A percentile compares a stretch with the other conserved stretches of the same genome.
Conservation (phyloP, 1,284 basidiomycete genomes). For the Leccinum solheimii region DNA sequence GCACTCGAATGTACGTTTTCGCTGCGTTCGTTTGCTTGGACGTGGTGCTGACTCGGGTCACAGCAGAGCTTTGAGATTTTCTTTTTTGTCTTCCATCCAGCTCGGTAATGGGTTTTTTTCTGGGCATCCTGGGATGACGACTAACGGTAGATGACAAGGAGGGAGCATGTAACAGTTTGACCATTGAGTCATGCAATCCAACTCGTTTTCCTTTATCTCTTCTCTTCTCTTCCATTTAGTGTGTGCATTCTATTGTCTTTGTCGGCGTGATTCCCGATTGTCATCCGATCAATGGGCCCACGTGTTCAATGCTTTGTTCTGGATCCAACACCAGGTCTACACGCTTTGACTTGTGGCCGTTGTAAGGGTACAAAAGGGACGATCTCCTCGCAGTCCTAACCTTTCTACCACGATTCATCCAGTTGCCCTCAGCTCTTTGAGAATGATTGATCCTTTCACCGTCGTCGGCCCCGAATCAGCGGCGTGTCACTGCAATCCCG, state of each 20-base stretch:
- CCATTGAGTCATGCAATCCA: slow-evolving; percentile 15
- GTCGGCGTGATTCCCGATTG: neutral
- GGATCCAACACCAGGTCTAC: neutral
- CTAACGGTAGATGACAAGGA: slow-evolving; percentile 4
- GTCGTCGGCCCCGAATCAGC: neutral
- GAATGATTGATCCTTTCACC: slow-evolving; percentile 3
- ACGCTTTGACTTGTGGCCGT: neutral
- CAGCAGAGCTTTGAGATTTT: slow-evolving; percentile 25
- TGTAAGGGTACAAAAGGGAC: slow-evolving; percentile 10
- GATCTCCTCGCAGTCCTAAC: neutral
- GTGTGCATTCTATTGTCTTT: slow-evolving; percentile 1
- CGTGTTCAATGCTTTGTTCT: neutral
- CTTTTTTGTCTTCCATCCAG: neutral
- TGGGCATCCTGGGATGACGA: slow-evolving; percentile 3
- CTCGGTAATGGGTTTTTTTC: neutral
- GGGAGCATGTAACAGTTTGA: slow-evolving; percentile 23
- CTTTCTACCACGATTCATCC: neutral
- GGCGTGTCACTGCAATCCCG: neutral
- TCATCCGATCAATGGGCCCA: slow-evolving; percentile 1
- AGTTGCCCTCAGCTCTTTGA: neutral
- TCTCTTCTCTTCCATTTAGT: neutral
- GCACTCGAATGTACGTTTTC: slow-evolving; percentile 20
- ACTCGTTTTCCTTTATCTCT: neutral
- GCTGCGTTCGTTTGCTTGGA: neutral
- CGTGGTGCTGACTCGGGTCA: slow-evolving; percentile 3